Evolutionary conservation across 257 asterid species (phyloP), one percentile per base, ranked within the genome.

Genomic region (Scutellaria galericulata): DNA sequence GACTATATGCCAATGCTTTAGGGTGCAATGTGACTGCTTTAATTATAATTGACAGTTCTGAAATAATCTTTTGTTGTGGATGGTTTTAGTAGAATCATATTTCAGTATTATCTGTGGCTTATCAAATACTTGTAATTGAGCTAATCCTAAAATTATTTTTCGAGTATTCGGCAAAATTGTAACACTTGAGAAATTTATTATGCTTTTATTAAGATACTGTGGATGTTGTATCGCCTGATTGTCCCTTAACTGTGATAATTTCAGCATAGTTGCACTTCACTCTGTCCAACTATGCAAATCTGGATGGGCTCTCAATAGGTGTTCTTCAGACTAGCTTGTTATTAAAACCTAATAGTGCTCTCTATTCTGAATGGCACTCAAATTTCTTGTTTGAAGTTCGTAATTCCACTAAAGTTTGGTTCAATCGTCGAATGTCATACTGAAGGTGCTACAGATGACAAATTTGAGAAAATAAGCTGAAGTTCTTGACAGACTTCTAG

Each of bases 381-480:
- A 37, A 15, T 50, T 45, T 54, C 66, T 12, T 60, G 39, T 64
- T 27, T 44, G 52, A 55, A 45, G 5, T 40, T 39, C 54, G 24
- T 18, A 40, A 11, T 63, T 57, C 55, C 50, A 18, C 22, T 44
- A 46, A 20, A 40, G 39, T 31, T 54, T 22, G 12, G 44, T 42
- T 45, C 1, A 20, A 54, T 53, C 27, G 27, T 59, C 18, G 63
- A 50, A 46, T 50, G 37, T 44, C 35, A 11, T 40, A 40, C 14
- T 37, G 22, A 10, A 59, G 35, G 64, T 15, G 22, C 48, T 40
- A 20, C 41, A 40, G 18, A 20, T 48, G 50, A 41, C 7, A n/a
- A 15, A 48, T 8, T 61, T 15, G n/a, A 53, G 12, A 51, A n/a
- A 61, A 61, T 60, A 24, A 41, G 45, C 71, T 64, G 64, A 56